These are phyloP conservation scores for Aspergillus unguis DNA, from an alignment of 2,329 filamentous ascomycete species.

Conservation along the genomic window DNA sequence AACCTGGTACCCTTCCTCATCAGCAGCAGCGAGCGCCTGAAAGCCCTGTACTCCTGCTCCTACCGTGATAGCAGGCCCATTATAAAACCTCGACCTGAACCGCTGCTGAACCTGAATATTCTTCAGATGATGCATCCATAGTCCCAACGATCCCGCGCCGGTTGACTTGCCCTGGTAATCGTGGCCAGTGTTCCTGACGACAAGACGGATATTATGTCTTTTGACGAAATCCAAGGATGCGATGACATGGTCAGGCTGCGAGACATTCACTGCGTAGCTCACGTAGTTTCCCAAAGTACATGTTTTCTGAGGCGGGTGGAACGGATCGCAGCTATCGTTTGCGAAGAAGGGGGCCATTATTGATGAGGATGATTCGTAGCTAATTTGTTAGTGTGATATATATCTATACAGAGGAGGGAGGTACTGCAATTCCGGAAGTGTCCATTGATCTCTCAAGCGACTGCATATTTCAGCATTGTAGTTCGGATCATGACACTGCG, in stretches of 20 bases:
- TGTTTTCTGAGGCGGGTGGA: constrained; percentile 20
- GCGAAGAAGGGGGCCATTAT: constrained; percentile 10
- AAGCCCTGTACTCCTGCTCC: constrained; percentile 54
- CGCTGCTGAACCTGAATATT: constrained; percentile 21
- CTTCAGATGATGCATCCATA: constrained; percentile 36
- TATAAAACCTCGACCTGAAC: constrained; percentile 44
- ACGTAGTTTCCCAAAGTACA: constrained; percentile 30
- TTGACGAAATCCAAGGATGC: constrained; percentile 22
- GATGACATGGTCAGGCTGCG: constrained; percentile 22
- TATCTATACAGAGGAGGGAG: constrained; percentile 2
- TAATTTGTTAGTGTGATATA: neutral
- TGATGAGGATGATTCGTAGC: constrained; percentile 7
- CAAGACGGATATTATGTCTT: constrained; percentile 42
- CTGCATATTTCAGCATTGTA: constrained; percentile 48
- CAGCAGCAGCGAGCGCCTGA: constrained; percentile 48
- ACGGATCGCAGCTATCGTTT: constrained; percentile 11
- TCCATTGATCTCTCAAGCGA: constrained; percentile 45
- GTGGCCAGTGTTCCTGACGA: constrained; percentile 45
- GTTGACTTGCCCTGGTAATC: constrained; percentile 55
- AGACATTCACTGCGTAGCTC: constrained; percentile 36
- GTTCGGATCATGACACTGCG: constrained; percentile 51
- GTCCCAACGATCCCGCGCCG: constrained; percentile 50
- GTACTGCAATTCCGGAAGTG: constrained; percentile 45
- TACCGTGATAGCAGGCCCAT: constrained; percentile 52
- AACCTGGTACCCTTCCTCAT: constrained; percentile 47